phyloP scores from a whole-genome alignment of 2,329 filamentous ascomycete genomes.

The Exophiala xenobiotica region DNA sequence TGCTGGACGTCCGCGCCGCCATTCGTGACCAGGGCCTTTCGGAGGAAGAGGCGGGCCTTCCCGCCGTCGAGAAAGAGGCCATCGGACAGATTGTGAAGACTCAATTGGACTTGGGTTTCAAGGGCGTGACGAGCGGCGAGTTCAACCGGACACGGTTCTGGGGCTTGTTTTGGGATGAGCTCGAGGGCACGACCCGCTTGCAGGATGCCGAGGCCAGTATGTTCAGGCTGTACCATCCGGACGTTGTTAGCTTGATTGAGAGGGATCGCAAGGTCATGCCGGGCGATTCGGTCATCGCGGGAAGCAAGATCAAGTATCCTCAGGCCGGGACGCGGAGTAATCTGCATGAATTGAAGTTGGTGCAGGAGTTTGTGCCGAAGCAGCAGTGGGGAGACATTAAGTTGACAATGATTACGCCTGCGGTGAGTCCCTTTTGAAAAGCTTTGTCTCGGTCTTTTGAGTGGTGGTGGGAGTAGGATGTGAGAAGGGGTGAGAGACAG shows the following conservation, averaged over 20 bases:
- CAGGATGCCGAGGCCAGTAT: constrained; percentile 49
- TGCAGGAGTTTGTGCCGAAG: constrained; percentile 59
- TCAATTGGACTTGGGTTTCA: constrained; percentile 63
- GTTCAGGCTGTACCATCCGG: constrained; percentile 60
- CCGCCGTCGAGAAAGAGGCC: constrained; percentile 62
- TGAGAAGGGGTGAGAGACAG: no score
- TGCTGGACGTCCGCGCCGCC: constrained; percentile 60
- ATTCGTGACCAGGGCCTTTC: constrained; percentile 32
- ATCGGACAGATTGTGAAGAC: constrained; percentile 65
- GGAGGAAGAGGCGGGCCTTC: constrained; percentile 52
- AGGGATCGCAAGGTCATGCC: constrained; percentile 52
- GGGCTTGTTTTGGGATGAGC: constrained; percentile 56
- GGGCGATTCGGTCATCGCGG: constrained; percentile 57
- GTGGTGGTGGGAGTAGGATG: background rate
- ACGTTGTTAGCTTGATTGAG: constrained; percentile 62
- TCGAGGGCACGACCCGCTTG: constrained; percentile 57
- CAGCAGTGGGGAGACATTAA: constrained; percentile 66
- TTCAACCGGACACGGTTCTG: constrained; percentile 48
- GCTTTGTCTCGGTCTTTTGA: no score
- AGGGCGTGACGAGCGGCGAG: constrained; percentile 61
- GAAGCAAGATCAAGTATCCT: constrained; percentile 52
- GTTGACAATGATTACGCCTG: constrained; percentile 65
- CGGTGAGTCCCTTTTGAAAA: constrained; percentile 31
- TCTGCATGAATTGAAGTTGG: constrained; percentile 58
- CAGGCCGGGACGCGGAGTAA: constrained; percentile 57